Evolutionary conservation across 768 basidiomycete species (phyloP).

Genomic region (Boletus barrowsii): DNA sequence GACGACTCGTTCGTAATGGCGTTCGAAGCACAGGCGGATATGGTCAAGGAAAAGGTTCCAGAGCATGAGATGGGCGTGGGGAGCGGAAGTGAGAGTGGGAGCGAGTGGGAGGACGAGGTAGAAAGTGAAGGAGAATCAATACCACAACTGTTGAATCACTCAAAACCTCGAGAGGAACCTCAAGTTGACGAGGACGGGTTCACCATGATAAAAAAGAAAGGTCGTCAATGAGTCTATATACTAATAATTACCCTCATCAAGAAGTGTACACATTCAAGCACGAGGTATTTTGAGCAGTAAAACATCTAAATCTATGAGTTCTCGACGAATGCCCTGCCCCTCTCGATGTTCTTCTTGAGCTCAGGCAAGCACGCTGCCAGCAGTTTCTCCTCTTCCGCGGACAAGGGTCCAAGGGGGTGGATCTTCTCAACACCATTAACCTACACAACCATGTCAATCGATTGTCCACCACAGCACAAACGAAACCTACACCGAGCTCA

Average conservation of each 20-base stretch:
- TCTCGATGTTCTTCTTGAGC: slow-evolving; percentile 97
- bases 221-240: slow-evolving; percentile 34
- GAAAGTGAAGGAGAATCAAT: slow-evolving; percentile 47
- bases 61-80: slow-evolving; percentile 41
- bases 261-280: slow-evolving; percentile 9
- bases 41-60: slow-evolving; percentile 53
- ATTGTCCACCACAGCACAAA: not conserved
- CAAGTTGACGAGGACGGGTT: slow-evolving; percentile 93
- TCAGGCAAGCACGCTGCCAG: slow-evolving; percentile 86
- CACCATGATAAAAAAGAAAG: slow-evolving; percentile 67
- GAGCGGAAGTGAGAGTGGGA: slow-evolving; percentile 38
- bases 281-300: slow-evolving; percentile 20
- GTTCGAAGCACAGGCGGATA: slow-evolving; percentile 65
- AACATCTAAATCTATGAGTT: slow-evolving; percentile 26
- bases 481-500: slow-evolving; percentile 77
- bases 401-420: slow-evolving; percentile 74
- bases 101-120: slow-evolving; percentile 44
- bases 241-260: not conserved
- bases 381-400: slow-evolving; percentile 80
- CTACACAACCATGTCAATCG: slow-evolving; percentile 35
- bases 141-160: slow-evolving; percentile 52
- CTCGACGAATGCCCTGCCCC: slow-evolving; percentile 79
- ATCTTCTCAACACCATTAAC: slow-evolving; percentile 91
- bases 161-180: slow-evolving; percentile 47
- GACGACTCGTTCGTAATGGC: slow-evolving; percentile 48